Percentiles rank a stretch among this genome's conserved stretches.
Conservation (phyloP, 1,284 basidiomycete genomes). For the Malassezia brasiliensis region DNA sequence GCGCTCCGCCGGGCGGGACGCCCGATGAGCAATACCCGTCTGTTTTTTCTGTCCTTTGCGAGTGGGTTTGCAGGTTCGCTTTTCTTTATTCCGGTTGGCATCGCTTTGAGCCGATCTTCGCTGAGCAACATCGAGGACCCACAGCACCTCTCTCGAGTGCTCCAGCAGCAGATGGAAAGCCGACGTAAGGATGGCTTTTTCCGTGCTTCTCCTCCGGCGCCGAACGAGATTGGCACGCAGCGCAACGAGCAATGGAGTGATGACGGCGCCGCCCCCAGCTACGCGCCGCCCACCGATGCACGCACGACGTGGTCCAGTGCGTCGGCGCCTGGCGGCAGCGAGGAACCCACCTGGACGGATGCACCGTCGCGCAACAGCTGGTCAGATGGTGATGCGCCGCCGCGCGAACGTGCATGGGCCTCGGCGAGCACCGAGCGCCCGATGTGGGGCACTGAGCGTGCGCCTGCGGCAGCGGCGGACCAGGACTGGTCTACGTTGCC, state of each 20-base stretch:
- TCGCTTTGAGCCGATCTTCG: slow-evolving; percentile 9
- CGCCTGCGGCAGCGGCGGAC: neutral
- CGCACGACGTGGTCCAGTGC: no score
- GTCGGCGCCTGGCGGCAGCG: no score
- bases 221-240: neutral
- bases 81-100: slow-evolving; percentile 9
- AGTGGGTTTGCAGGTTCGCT: slow-evolving; percentile 16
- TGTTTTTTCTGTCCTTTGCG: slow-evolving; percentile 2
- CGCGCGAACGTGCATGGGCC: neutral
- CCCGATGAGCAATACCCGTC: neutral
- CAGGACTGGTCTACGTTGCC: slow-evolving; percentile 11
- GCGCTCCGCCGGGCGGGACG: neutral
- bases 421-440: neutral
- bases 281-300: no score
- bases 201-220: neutral
- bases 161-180: slow-evolving; percentile 14
- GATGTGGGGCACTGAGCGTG: neutral
- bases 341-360: neutral
- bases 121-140: slow-evolving; percentile 14
- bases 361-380: neutral
- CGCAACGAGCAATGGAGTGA: no score
- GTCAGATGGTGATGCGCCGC: neutral
- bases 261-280: no score
- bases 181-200: neutral
- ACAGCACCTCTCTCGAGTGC: slow-evolving; percentile 8